Evolutionary conservation across 2,329 filamentous ascomycete genomes (phyloP).

Genomic region (Ascochyta viciae-villosae): DNA sequence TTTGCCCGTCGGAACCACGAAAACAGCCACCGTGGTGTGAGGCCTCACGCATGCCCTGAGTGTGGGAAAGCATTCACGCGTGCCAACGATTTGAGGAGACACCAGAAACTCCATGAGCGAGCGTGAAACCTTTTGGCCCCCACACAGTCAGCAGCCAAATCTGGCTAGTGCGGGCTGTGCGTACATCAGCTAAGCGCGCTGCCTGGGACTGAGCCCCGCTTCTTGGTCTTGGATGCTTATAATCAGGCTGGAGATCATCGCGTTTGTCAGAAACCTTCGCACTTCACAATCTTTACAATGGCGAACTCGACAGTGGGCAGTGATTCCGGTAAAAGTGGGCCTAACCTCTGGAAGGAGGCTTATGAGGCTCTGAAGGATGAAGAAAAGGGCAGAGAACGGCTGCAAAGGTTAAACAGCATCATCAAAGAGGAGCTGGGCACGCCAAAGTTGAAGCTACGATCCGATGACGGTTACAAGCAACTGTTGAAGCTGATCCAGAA

Average conservation of each 20-base stretch:
- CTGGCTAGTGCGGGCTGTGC: slow-evolving; percentile 12
- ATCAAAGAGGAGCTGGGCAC: slow-evolving; percentile 21
- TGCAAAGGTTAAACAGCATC: slow-evolving; percentile 23
- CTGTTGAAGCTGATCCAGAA: slow-evolving; percentile 17
- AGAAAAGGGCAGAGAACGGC: slow-evolving; percentile 17
- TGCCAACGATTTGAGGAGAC: slow-evolving; percentile 30
- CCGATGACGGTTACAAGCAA: slow-evolving; percentile 22
- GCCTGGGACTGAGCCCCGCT: slow-evolving; percentile 9
- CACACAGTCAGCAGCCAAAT: slow-evolving; percentile 3
- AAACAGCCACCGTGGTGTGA: slow-evolving; percentile 46
- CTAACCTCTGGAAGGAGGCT: slow-evolving; percentile 28
- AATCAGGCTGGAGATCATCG: not conserved
- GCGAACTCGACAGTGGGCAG: slow-evolving; percentile 4
- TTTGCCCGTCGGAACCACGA: slow-evolving; percentile 47
- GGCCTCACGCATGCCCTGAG: slow-evolving; percentile 29
- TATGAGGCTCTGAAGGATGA: slow-evolving; percentile 21
- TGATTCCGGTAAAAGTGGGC: not conserved
- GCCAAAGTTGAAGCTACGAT: slow-evolving; percentile 21
- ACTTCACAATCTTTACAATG: slow-evolving; percentile 1
- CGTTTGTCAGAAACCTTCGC: not conserved
- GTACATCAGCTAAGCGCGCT: not conserved
- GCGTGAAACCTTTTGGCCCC: slow-evolving; percentile 1
- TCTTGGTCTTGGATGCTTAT: not conserved
- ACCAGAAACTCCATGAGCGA: slow-evolving; percentile 35
- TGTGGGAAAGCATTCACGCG: slow-evolving; percentile 39